Conservation (phyloP, 2,329 filamentous ascomycete genomes). For the Zarea fungicola region DNA sequence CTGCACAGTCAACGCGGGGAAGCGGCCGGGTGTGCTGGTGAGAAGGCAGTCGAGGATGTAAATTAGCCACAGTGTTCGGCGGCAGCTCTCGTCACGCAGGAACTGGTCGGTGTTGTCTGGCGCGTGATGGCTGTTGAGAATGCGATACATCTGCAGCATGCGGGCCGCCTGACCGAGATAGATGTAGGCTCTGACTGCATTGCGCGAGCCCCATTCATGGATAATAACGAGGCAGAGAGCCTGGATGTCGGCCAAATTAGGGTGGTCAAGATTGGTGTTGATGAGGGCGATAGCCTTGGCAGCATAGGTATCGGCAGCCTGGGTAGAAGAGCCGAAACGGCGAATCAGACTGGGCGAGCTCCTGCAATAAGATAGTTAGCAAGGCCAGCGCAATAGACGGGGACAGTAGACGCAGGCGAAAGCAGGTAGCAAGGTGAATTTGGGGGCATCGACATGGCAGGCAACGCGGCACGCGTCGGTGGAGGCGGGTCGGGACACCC, state of each 20-base stretch:
- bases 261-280: conserved; percentile 54
- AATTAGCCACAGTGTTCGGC: conserved; percentile 57
- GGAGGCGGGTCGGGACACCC: conserved; percentile 14
- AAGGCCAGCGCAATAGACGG: no score
- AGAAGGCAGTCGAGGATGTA: conserved; percentile 59
- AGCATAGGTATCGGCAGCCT: conserved; percentile 55
- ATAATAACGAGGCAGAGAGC: conserved; percentile 56
- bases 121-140: conserved; percentile 50
- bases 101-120: conserved; percentile 52
- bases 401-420: background rate
- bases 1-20: conserved; percentile 48
- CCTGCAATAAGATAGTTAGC: conserved; percentile 26
- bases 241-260: conserved; percentile 56
- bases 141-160: conserved; percentile 60
- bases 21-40: conserved; percentile 56
- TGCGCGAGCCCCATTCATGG: conserved; percentile 58
- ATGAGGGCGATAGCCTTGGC: conserved; percentile 52
- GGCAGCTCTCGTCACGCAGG: conserved; percentile 56
- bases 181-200: conserved; percentile 58
- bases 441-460: background rate
- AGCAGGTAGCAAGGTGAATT: background rate
- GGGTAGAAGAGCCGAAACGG: conserved; percentile 51
- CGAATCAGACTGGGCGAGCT: conserved; percentile 53
- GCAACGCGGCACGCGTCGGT: conserved; percentile 5
- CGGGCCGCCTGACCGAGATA: conserved; percentile 59